phyloP scores from a whole-genome alignment of 1,139 yeast genomes.

The Pichia sp. region DNA sequence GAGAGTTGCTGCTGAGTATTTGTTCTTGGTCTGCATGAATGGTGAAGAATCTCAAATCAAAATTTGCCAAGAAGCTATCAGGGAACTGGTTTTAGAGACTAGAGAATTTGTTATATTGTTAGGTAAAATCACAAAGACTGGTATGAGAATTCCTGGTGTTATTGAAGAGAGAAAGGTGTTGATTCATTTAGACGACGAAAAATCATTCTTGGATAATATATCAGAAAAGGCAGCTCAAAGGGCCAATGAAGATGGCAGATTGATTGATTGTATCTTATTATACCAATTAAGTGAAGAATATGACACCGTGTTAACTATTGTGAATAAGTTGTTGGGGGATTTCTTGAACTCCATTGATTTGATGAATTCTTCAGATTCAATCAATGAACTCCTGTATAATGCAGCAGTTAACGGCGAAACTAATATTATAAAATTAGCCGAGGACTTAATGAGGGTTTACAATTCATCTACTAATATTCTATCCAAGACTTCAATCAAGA shows the following conservation, averaged over 20 bases:
- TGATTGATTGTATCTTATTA: slow-evolving; percentile 75
- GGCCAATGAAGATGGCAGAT: slow-evolving; percentile 90
- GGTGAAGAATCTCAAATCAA: slow-evolving; percentile 38
- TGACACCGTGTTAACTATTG: slow-evolving; percentile 70
- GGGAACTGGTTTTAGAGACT: slow-evolving; percentile 79
- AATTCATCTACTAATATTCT: slow-evolving; percentile 43
- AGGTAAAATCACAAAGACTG: slow-evolving; percentile 74
- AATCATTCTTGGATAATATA: slow-evolving; percentile 53
- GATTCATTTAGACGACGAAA: slow-evolving; percentile 47
- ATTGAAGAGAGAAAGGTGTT: slow-evolving; percentile 74
- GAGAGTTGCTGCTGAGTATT: slow-evolving; percentile 81
- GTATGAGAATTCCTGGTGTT: slow-evolving; percentile 74
- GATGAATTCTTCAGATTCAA: slow-evolving; percentile 38
- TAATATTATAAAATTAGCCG: slow-evolving; percentile 48
- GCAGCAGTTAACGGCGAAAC: slow-evolving; percentile 27
- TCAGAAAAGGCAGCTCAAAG: slow-evolving; percentile 79
- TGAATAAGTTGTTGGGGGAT: slow-evolving; percentile 76
- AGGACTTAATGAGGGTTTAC: slow-evolving; percentile 47
- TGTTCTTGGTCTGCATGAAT: slow-evolving; percentile 60
- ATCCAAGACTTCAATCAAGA: slow-evolving; percentile 35
- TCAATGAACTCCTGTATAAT: slow-evolving; percentile 27
- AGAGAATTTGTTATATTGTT: slow-evolving; percentile 74
- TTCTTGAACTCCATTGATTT: slow-evolving; percentile 66
- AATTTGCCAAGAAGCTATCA: slow-evolving; percentile 69
- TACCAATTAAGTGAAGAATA: slow-evolving; percentile 88